phyloP scores from a whole-genome alignment of 495 filamentous ascomycete species.

The Chaetomium cochliodes region DNA sequence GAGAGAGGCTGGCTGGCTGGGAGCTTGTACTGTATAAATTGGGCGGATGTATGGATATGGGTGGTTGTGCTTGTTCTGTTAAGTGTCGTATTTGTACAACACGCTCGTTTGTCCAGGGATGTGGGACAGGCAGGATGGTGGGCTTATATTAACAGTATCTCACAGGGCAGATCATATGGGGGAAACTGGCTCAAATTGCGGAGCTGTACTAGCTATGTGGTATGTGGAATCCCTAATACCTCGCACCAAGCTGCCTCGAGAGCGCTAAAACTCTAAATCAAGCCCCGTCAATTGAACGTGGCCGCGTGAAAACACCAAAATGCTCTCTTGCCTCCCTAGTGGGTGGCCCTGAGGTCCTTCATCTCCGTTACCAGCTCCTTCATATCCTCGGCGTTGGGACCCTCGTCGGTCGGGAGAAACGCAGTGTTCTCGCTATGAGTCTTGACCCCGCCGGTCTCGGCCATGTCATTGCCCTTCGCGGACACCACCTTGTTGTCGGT shows the following conservation, averaged over 20 bases:
- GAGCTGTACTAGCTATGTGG: neutral
- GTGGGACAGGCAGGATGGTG: neutral
- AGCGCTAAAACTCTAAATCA: neutral
- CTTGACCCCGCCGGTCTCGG: neutral
- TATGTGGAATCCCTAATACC: neutral
- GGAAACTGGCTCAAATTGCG: neutral
- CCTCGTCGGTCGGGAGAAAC: neutral
- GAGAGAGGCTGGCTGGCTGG: no score
- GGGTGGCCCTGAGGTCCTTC: neutral
- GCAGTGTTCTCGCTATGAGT: neutral
- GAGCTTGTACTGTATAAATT: neutral
- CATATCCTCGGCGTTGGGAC: neutral
- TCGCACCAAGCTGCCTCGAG: neutral
- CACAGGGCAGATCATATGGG: neutral
- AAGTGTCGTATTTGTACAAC: neutral
- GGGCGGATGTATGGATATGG: neutral
- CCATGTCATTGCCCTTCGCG: neutral
- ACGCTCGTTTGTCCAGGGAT: neutral
- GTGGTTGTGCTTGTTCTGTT: neutral
- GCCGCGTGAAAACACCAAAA: neutral
- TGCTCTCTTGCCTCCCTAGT: neutral
- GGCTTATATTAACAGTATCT: no score
- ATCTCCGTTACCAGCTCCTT: constrained; percentile 1
- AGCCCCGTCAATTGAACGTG: neutral
- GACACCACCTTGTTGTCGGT: neutral